Conservation (phyloP, 1,284 basidiomycete species). For the Abortiporus biennis region DNA sequence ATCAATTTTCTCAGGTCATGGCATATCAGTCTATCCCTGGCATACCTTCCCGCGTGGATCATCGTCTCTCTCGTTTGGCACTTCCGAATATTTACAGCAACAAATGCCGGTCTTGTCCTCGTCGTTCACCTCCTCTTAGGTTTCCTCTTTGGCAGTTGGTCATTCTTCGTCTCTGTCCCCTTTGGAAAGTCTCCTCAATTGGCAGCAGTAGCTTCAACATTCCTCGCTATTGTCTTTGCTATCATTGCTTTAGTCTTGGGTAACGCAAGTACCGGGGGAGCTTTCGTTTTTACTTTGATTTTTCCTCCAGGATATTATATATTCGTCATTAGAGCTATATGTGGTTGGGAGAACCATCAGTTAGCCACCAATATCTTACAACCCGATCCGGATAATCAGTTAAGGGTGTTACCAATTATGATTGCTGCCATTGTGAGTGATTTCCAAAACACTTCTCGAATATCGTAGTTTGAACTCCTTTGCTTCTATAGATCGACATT, state of each 20-base stretch:
- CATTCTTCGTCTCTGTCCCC: slow-evolving; percentile 61
- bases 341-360: slow-evolving; percentile 58
- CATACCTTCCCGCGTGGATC: slow-evolving; percentile 64
- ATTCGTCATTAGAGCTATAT: slow-evolving; percentile 62
- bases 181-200: slow-evolving; percentile 72
- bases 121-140: slow-evolving; percentile 64
- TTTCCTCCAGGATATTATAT: slow-evolving; percentile 75
- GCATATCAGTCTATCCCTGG: slow-evolving; percentile 50
- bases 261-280: slow-evolving; percentile 36
- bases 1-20: slow-evolving; percentile 44
- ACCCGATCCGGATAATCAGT: slow-evolving; percentile 52
- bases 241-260: slow-evolving; percentile 61
- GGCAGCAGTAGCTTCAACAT: slow-evolving; percentile 63
- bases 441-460: no score
- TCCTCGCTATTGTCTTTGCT: slow-evolving; percentile 59
- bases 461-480: no score
- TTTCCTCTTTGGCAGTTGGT: slow-evolving; percentile 61
- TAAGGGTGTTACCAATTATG: slow-evolving; percentile 54
- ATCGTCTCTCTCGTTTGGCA: slow-evolving; percentile 60
- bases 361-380: slow-evolving; percentile 45
- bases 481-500: slow-evolving; percentile 45
- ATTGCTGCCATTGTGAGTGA: slow-evolving; percentile 55
- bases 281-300: slow-evolving; percentile 59
- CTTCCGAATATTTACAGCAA: slow-evolving; percentile 55
- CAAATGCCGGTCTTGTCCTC: slow-evolving; percentile 57